Evolutionary conservation across 2,329 filamentous ascomycete species (phyloP).

Genomic region (Penicillium vulpinum): DNA sequence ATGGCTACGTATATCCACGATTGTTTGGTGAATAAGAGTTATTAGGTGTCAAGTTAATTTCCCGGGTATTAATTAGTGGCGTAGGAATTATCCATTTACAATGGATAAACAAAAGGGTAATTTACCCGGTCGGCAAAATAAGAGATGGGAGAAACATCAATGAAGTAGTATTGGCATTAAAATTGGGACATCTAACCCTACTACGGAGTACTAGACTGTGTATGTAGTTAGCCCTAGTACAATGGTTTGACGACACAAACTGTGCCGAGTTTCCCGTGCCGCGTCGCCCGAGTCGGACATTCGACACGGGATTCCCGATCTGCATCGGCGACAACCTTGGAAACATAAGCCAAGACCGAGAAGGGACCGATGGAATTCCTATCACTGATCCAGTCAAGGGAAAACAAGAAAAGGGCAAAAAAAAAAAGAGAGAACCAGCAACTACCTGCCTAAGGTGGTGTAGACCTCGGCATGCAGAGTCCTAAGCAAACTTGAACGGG

Average conservation of each 20-base stretch:
- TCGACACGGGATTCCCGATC: constrained; percentile 12
- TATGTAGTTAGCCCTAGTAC: too few species aligned
- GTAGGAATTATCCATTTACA: background rate
- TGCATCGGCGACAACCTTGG: background rate
- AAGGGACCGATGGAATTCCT: background rate
- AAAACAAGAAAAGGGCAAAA: too few species aligned
- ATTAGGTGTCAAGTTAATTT: background rate
- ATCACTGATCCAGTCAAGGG: too few species aligned
- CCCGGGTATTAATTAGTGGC: background rate
- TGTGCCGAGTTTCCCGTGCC: constrained; percentile 16
- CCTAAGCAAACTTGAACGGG: background rate
- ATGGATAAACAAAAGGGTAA: background rate
- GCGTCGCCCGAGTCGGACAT: constrained; percentile 10
- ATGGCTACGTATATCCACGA: too few species aligned
- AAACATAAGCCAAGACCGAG: constrained; percentile 1
- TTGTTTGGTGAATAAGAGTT: constrained; percentile 2
- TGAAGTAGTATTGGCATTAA: background rate
- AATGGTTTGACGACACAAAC: too few species aligned
- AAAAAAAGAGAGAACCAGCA: too few species aligned
- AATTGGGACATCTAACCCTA: background rate
- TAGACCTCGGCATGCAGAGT: too few species aligned
- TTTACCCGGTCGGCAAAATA: constrained; percentile 3
- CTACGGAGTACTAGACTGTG: too few species aligned
- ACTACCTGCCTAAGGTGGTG: background rate
- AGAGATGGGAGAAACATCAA: background rate